Evolutionary conservation across 441 rosid genomes (phyloP), one percentile per base, ranked within the genome.

Genomic region (Hypseocharis bilobata): DNA sequence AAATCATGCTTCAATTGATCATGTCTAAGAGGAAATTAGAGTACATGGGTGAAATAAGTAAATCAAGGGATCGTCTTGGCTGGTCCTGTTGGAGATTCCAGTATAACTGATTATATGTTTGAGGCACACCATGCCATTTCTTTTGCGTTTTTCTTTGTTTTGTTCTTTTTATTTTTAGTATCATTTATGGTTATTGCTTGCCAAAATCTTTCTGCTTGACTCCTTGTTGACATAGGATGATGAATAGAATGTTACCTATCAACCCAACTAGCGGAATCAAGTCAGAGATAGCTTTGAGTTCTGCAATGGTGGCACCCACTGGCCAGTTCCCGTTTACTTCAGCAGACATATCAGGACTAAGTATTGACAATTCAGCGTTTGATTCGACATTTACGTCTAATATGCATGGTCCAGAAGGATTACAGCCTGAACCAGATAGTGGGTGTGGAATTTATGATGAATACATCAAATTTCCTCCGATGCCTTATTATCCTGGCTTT

Each of bases 291-390:
- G 45, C 68, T 49, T 6, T 57, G 17, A 44, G 72, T 69, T 74
- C 73, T 44, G 22, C 76, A 61, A 66, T 78, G 36, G 72, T 64
- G 29, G 59, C 68, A 32, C 47, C 77, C 29, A 16, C 28, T 4
- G 68, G 63, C 60, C 81, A 72, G 28, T 72, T 64, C 60, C 68
- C 66, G 14, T 72, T 66, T 64, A 52, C 77, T 26, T 45, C 83
- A 2, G 34, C 76, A 1, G 72, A 63, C 0, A 68, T 70, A 16
- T 52, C 72, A 19, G 72, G 66, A 28, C 42, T 60, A 67, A 57
- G 69, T 30, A 59, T 66, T 23, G 74, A 63, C 40, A 47, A 74
- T 4, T 47, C 76, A 0, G 64, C 64, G n/a, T 60, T 74, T 16
- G 72, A 74, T 10, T 29, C 76, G 0, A 65, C 72, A 32, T 70